Evolutionary conservation across 768 basidiomycete genomes (phyloP).

Genomic region (Lactarius psammicola): DNA sequence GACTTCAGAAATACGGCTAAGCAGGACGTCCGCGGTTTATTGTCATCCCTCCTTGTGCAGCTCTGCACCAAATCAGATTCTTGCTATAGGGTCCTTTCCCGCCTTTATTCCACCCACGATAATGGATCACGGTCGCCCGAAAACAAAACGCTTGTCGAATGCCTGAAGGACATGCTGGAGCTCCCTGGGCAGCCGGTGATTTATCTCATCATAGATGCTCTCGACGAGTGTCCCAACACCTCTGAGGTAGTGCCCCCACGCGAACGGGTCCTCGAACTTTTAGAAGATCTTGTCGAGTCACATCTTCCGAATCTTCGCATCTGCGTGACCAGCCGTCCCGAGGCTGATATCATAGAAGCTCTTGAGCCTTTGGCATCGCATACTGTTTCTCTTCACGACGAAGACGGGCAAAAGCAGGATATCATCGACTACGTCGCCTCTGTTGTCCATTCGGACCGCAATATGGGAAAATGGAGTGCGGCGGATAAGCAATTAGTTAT

Average conservation of each 20-base stretch:
- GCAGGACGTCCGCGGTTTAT: neutral
- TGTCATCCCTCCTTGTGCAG: neutral
- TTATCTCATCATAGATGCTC: conserved; percentile 7
- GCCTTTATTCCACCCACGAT: neutral
- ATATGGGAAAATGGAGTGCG: conserved; percentile 4
- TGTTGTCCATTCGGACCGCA: neutral
- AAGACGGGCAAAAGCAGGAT: neutral
- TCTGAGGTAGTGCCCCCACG: conserved; percentile 3
- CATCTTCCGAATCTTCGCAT: neutral
- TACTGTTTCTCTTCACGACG: neutral
- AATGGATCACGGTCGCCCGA: neutral
- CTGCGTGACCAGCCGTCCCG: conserved; percentile 10
- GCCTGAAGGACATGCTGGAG: neutral
- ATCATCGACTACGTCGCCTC: neutral
- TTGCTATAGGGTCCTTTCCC: neutral
- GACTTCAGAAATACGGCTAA: neutral
- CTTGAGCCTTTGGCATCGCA: neutral
- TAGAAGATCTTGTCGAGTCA: neutral
- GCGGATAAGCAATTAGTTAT: neutral
- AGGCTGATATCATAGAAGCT: neutral
- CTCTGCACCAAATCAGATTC: conserved; percentile 5
- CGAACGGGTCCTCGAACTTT: neutral
- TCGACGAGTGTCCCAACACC: conserved; percentile 14
- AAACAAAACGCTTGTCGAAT: neutral
- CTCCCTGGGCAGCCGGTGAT: neutral